Evolutionary conservation across 2,329 filamentous ascomycete species (phyloP).

Genomic region (Fusarium sororula): DNA sequence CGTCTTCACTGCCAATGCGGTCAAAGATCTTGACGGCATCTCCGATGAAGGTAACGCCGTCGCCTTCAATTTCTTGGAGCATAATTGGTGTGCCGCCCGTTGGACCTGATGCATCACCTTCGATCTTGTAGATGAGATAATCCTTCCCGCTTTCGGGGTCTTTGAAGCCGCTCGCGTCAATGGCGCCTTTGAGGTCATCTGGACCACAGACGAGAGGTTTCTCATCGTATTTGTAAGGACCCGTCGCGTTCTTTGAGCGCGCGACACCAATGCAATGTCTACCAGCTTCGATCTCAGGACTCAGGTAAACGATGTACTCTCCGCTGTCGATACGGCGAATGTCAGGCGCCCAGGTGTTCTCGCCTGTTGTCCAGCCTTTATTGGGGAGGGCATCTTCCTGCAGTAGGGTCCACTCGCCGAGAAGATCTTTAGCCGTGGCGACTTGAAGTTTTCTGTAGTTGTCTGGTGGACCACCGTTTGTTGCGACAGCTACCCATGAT

Average conservation of each 20-base stretch:
- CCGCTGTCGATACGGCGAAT: neutral
- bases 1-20: slow-evolving; percentile 5
- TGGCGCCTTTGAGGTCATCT: neutral
- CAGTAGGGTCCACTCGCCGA: neutral
- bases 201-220: slow-evolving; percentile 3
- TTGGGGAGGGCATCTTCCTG: slow-evolving; percentile 3
- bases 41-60: slow-evolving; percentile 1
- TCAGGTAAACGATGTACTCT: slow-evolving; percentile 7
- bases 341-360: slow-evolving; percentile 9
- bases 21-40: slow-evolving; percentile 1
- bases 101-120: slow-evolving; percentile 6
- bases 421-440: neutral
- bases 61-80: slow-evolving; percentile 7
- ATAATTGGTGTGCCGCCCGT: slow-evolving; percentile 7
- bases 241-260: neutral
- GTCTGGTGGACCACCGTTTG: neutral
- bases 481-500: slow-evolving; percentile 16
- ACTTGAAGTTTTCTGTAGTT: slow-evolving; percentile 2
- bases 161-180: slow-evolving; percentile 11
- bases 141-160: neutral
- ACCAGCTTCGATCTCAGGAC: neutral
- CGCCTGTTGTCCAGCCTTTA: slow-evolving; percentile 14
- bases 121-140: slow-evolving; percentile 10
- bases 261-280: slow-evolving; percentile 11
- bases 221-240: slow-evolving; percentile 1